Percentiles rank a stretch among this genome's conserved stretches.
Conservation (phyloP, 2,329 filamentous ascomycete species). For the Cordyceps tenuipes region DNA sequence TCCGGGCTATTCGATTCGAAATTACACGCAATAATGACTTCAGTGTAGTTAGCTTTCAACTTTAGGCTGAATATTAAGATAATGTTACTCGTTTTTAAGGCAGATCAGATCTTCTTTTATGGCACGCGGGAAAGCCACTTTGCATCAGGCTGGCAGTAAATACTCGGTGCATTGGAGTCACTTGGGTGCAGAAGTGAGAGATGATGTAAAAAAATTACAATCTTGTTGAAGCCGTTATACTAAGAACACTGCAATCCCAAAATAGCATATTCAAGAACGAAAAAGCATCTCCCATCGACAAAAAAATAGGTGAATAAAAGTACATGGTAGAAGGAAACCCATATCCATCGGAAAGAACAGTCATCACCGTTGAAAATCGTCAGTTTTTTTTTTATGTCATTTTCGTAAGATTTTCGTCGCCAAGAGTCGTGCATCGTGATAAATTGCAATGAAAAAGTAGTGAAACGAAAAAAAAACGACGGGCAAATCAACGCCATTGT, state of each 20-base stretch:
- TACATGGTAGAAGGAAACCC: constrained; percentile 2
- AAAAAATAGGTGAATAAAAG: background rate
- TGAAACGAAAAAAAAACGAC: too few species aligned
- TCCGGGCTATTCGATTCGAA: too few species aligned
- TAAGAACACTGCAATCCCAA: background rate
- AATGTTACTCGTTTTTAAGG: too few species aligned
- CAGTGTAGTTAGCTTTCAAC: too few species aligned
- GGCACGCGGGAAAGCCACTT: too few species aligned
- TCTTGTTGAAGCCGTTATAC: constrained; percentile 5
- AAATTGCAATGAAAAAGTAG: background rate
- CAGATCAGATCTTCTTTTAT: too few species aligned
- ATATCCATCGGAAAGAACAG: background rate
- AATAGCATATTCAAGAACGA: background rate
- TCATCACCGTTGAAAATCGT: background rate
- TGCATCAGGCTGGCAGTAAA: too few species aligned
- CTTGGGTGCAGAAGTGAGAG: background rate
- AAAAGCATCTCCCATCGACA: background rate
- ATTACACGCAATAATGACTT: too few species aligned
- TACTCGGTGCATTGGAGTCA: background rate
- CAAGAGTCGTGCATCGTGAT: background rate
- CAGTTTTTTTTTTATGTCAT: background rate
- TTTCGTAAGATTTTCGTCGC: background rate
- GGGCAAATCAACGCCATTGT: background rate
- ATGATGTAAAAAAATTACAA: background rate
- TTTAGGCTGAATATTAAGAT: too few species aligned